Evolutionary conservation across 441 rosid genomes (phyloP), one percentile per base, ranked within the genome.

Genomic region (Croton setiger): DNA sequence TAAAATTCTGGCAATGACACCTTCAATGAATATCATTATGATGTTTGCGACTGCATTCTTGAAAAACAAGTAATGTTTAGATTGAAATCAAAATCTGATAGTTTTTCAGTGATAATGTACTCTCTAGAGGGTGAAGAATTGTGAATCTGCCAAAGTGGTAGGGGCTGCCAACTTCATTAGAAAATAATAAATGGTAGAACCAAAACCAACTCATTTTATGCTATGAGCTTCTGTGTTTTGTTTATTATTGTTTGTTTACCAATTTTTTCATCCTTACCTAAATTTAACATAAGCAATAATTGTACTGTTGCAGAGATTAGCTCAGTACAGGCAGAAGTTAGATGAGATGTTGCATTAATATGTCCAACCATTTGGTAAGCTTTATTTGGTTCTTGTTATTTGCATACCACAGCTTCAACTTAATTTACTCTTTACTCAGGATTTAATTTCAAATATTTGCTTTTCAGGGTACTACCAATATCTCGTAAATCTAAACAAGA

Each of bases 251-350:
- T 48, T 2, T 31, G 13, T 37, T 41, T 10, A 13, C 14, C 43
- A 18, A 15, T 20, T 8, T 48, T 54, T 4, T 23, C 18, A 5
- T 11, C 53, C 21, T 7, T 3, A 48, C 57, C 3, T 12, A 13
- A 37, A 37, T 23, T 36, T 20, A 41, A 44, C 37, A 36, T 35
- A 5, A 6, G 20, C 8, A 21, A n/a, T 1, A 17, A 63, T 41
- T 65, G n/a, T 67, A 49, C 23, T 69, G 44, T 11, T 82, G 76
- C 89, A 93, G 97, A 75, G 69, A 61, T 80, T 91, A 85, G 98
- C 96, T 57, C 90, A 80, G 72, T 91, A 91, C 83, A 86, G 97
- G 83, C 92, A 93, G 86, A 89, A 84, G 79, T 79, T 93, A 72
- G 98, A 93, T 73, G 96, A 88, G 61, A 87, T 64, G 90, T 52